These are phyloP conservation scores for Crocinoboletus sp. DNA, from an alignment of 1,284 basidiomycete genomes.

Conservation along the genomic window DNA sequence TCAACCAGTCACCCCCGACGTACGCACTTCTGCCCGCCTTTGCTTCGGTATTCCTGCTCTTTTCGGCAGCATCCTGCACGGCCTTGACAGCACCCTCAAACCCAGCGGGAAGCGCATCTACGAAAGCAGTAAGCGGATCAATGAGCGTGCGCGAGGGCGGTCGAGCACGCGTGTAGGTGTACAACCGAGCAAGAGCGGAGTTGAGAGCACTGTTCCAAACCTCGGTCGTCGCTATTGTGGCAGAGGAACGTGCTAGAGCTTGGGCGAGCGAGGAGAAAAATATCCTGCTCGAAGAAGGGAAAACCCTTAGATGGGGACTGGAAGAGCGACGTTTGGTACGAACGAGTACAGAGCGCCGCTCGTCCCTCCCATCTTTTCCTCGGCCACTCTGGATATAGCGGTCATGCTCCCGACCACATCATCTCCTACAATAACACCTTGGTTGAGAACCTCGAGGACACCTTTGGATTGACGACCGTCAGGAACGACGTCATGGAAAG, in stretches of 20 bases:
- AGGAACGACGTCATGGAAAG: not conserved
- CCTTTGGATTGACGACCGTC: constrained; percentile 25
- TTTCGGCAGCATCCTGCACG: constrained; percentile 67
- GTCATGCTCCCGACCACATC: constrained; percentile 63
- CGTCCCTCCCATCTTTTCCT: constrained; percentile 91
- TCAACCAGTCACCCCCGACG: constrained; percentile 70
- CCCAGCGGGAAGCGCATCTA: constrained; percentile 40
- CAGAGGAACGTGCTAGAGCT: constrained; percentile 50
- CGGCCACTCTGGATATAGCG: constrained; percentile 68
- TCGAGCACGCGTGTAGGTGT: constrained; percentile 86
- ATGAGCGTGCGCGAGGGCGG: constrained; percentile 89
- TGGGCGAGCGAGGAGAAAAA: constrained; percentile 85
- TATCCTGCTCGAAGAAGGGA: constrained; percentile 51
- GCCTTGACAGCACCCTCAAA: constrained; percentile 55
- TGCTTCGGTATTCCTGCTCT: constrained; percentile 72
- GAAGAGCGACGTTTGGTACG: constrained; percentile 25
- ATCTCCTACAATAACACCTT: constrained; percentile 37
- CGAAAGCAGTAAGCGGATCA: constrained; percentile 87
- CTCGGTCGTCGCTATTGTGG: constrained; percentile 39
- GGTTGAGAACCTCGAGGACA: constrained; percentile 39
- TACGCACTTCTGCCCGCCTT: constrained; percentile 91
- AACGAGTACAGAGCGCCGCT: constrained; percentile 90
- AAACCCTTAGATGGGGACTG: not conserved
- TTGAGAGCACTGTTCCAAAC: constrained; percentile 63
- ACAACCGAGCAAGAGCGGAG: constrained; percentile 67